Base-by-base conservation (phyloP, 2,329 filamentous ascomycete species). In the Colletotrichum tabaci region DNA sequence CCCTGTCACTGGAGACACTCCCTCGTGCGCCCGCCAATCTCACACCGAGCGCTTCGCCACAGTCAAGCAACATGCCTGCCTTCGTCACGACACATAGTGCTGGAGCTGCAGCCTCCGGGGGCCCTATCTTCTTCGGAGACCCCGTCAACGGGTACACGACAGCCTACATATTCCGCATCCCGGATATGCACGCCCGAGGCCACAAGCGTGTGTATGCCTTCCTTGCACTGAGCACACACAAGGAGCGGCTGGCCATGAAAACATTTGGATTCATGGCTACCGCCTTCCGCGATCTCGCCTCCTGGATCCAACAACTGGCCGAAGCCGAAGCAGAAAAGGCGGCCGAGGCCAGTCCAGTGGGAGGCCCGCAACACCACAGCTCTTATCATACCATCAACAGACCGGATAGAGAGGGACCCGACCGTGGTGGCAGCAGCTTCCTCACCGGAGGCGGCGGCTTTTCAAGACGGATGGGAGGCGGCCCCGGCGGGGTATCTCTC, bases 171-270 rank as follows among this genome's bases (percentile, higher is more conserved):
- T 93, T 93, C 77, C 90, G 91, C 35, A 91, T 93, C 52, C 88
- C 90, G 8, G 91, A 93, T 77, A 84, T 91, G 46, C 90, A 91
- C 74, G 91, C 91, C 16, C 88, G 91, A 15, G 91, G 91, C 5
- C 89, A 91, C 75, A 90, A 91, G 79, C 87, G 91, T n/a, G 88
- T 92, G 15, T 93, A 93, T 76, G 91, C 91, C 13, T 89, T 93
- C 71, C 80, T 93, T 70, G 90, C 90, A 2, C 85, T 92, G 57
- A 91, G 87, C 78, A 92, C 90, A 13, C 89, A 92, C 79, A 88
- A 88, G 62, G 90, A 92, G 79, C 86, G 89, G 16, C 81, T 89
- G 16, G 89, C 89, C 55, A 91, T 93, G 87, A 90, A 91, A 79
- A 87, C 89, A 0, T 92, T 92, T 77, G 87, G 87, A 47, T 89